A percentile compares a stretch with the other conserved stretches of the same genome.
Evolutionary conservation across 164 flowering plant genomes (phyloP).

Genomic region (Chloranthus sessilifolius): DNA sequence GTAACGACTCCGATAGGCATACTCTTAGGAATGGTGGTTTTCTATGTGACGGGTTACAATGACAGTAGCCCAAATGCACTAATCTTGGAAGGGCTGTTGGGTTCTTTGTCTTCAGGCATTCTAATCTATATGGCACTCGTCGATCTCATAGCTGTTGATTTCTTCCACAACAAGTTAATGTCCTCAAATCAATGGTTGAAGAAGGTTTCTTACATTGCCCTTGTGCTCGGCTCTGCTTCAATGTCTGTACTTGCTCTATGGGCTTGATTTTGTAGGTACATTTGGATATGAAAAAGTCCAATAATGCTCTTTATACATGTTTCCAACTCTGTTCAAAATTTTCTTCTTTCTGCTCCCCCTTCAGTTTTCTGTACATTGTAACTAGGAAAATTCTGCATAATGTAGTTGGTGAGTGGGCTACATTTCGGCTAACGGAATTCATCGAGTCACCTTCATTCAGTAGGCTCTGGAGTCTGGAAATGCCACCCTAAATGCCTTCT

Average conservation of each 20-base stretch:
- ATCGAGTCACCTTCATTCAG: no score
- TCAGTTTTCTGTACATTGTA: no score
- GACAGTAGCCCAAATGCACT: slow-evolving; percentile 55
- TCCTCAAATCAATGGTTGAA: slow-evolving; percentile 33
- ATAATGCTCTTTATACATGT: no score
- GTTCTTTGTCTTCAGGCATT: slow-evolving; percentile 61
- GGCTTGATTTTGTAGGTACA: slow-evolving; percentile 19
- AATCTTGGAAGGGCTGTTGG: slow-evolving; percentile 62
- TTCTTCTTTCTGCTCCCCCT: no score
- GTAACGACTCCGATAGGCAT: slow-evolving; percentile 78
- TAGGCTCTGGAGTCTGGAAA: no score
- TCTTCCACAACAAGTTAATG: slow-evolving; percentile 73
- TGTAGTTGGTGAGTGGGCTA: no score
- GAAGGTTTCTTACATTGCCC: slow-evolving; percentile 44
- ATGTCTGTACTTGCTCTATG: slow-evolving; percentile 73
- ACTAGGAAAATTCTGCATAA: no score
- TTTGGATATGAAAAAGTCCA: no score
- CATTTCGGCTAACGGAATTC: no score
- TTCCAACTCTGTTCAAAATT: no score
- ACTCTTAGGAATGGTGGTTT: slow-evolving; percentile 55
- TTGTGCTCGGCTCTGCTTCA: slow-evolving; percentile 60
- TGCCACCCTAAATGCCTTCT: no score
- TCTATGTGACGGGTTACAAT: slow-evolving; percentile 51
- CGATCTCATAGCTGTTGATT: slow-evolving; percentile 64
- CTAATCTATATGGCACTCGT: slow-evolving; percentile 79